A percentile compares a stretch with the other conserved stretches of the same genome.
Conservation (phyloP, 192 early-diverging fungal genomes). For the Oehlia diaphana region DNA sequence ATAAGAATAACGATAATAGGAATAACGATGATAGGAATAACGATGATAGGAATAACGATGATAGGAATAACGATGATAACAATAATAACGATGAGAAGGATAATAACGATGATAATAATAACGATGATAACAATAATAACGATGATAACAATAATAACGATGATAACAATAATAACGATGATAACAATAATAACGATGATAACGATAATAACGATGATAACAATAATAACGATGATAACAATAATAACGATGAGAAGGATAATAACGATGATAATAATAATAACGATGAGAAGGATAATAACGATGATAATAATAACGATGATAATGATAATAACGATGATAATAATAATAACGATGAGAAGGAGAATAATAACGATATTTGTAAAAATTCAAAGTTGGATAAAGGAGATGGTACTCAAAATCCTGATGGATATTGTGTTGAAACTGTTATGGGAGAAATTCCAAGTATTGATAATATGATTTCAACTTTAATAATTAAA, state of each 20-base stretch:
- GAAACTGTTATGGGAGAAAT: constrained; percentile 9
- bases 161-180: too few relatives aligned
- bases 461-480: background rate
- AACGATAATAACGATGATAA: too few relatives aligned
- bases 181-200: too few relatives aligned
- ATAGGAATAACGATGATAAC: too few relatives aligned
- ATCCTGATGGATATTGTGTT: background rate
- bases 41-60: too few relatives aligned
- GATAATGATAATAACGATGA: background rate
- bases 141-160: too few relatives aligned
- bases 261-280: background rate
- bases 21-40: background rate
- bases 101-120: background rate
- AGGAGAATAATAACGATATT: background rate
- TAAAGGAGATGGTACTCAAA: background rate
- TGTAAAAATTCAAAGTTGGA: background rate
- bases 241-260: background rate
- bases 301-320: too few relatives aligned
- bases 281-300: too few relatives aligned
- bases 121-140: too few relatives aligned
- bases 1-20: background rate
- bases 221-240: too few relatives aligned
- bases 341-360: background rate
- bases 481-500: constrained; percentile 2
- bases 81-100: background rate